Percentiles rank a stretch among this genome's conserved stretches.
phyloP scores from a whole-genome alignment of 164 flowering plant genomes.

The Santalum album region DNA sequence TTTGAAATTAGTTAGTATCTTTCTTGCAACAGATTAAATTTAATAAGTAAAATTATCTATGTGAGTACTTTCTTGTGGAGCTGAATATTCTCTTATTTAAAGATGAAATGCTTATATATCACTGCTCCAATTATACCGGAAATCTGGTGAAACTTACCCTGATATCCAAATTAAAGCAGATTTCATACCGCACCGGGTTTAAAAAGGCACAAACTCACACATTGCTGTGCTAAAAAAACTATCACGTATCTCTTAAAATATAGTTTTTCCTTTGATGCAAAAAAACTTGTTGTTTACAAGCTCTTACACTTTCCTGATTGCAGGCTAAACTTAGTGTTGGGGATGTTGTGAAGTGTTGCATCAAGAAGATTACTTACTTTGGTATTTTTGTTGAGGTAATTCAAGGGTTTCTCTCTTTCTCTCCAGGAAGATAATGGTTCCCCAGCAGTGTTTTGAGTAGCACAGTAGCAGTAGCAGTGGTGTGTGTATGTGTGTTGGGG shows the following conservation, averaged over 20 bases:
- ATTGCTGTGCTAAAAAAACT: too few species aligned
- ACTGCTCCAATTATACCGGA: not conserved
- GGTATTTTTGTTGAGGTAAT: slow-evolving; percentile 89
- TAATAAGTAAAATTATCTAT: too few species aligned
- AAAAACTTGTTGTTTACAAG: too few species aligned
- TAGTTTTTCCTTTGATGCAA: too few species aligned
- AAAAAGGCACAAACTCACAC: too few species aligned
- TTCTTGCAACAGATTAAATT: too few species aligned
- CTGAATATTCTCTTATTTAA: too few species aligned
- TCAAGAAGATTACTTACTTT: slow-evolving; percentile 77
- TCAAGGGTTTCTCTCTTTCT: not conserved
- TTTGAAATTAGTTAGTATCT: too few species aligned
- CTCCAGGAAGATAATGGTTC: not conserved
- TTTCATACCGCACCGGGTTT: not conserved
- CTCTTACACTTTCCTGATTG: slow-evolving; percentile 6
- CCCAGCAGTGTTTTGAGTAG: not conserved
- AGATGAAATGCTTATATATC: too few species aligned
- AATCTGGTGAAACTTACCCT: not conserved
- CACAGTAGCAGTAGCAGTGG: not conserved
- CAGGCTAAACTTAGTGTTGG: slow-evolving; percentile 80
- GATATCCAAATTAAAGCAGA: not conserved
- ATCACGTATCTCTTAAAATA: too few species aligned
- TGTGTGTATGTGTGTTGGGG: too few species aligned
- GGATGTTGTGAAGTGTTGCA: slow-evolving; percentile 76
- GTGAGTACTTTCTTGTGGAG: too few species aligned